Evolutionary conservation across 75 land plant genomes (phyloP).

Genomic region (Pinus tabuliformis): DNA sequence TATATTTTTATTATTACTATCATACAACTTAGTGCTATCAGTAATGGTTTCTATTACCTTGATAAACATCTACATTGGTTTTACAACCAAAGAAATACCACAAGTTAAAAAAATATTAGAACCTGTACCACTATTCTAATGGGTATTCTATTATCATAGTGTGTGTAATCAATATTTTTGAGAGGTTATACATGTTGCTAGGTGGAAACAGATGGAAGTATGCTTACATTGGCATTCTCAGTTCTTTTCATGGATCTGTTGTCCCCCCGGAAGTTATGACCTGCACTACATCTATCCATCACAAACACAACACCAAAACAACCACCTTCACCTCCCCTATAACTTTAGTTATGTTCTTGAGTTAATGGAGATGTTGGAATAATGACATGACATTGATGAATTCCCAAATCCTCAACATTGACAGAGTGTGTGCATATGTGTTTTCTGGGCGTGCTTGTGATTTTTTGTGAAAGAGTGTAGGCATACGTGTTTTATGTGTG

Average conservation of each 20-base stretch:
- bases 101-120: conserved; percentile 43
- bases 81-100: conserved; percentile 59
- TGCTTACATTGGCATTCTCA: conserved; percentile 51
- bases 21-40: too few relatives aligned
- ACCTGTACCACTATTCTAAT: not conserved
- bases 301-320: not conserved
- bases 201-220: conserved; percentile 54
- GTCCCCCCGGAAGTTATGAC: conserved; percentile 46
- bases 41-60: not conserved
- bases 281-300: conserved; percentile 48
- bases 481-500: too few relatives aligned
- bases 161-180: conserved; percentile 58
- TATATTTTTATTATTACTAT: too few relatives aligned
- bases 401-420: too few relatives aligned
- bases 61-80: conserved; percentile 35
- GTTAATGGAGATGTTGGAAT: too few relatives aligned
- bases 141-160: conserved; percentile 18
- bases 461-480: too few relatives aligned
- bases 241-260: conserved; percentile 28
- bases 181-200: conserved; percentile 52
- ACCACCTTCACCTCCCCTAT: too few relatives aligned
- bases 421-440: too few relatives aligned
- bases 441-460: too few relatives aligned
- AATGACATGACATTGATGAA: too few relatives aligned
- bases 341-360: too few relatives aligned